Evolutionary conservation across 2,329 filamentous ascomycete genomes (phyloP).

Genomic region (Aspergillus texensis): DNA sequence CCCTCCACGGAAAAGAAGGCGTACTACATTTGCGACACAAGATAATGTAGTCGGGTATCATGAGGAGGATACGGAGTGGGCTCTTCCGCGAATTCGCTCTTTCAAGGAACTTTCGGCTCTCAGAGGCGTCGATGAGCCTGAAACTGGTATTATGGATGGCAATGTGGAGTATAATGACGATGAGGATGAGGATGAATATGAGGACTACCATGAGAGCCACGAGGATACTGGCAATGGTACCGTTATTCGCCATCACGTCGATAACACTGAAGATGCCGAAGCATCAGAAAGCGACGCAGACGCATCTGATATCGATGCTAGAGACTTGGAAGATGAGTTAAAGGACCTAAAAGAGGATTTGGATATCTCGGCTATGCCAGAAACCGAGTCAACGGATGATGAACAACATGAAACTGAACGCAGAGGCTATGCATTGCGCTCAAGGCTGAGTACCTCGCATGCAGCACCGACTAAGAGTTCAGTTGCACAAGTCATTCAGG

Average conservation of each 20-base stretch:
- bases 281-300: slow-evolving; percentile 34
- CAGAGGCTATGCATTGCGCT: slow-evolving; percentile 17
- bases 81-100: slow-evolving; percentile 20
- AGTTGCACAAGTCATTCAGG: slow-evolving; percentile 16
- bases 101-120: slow-evolving; percentile 31
- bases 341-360: slow-evolving; percentile 48
- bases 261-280: slow-evolving; percentile 31
- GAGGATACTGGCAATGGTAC: slow-evolving; percentile 38
- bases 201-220: slow-evolving; percentile 25
- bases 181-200: slow-evolving; percentile 34
- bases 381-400: slow-evolving; percentile 21
- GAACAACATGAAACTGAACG: slow-evolving; percentile 8
- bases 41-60: slow-evolving; percentile 28
- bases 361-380: slow-evolving; percentile 29
- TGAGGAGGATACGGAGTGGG: slow-evolving; percentile 37
- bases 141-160: slow-evolving; percentile 14
- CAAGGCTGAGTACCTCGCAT: slow-evolving; percentile 11
- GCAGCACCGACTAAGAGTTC: slow-evolving; percentile 14
- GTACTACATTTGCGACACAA: slow-evolving; percentile 41
- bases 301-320: slow-evolving; percentile 35
- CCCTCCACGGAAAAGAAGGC: slow-evolving; percentile 71
- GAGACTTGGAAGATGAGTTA: slow-evolving; percentile 49
- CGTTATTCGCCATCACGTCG: slow-evolving; percentile 37
- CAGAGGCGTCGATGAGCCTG: slow-evolving; percentile 8
- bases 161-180: slow-evolving; percentile 32